phyloP scores from a whole-genome alignment of 164 flowering plant species.

The Amborella trichopoda region DNA sequence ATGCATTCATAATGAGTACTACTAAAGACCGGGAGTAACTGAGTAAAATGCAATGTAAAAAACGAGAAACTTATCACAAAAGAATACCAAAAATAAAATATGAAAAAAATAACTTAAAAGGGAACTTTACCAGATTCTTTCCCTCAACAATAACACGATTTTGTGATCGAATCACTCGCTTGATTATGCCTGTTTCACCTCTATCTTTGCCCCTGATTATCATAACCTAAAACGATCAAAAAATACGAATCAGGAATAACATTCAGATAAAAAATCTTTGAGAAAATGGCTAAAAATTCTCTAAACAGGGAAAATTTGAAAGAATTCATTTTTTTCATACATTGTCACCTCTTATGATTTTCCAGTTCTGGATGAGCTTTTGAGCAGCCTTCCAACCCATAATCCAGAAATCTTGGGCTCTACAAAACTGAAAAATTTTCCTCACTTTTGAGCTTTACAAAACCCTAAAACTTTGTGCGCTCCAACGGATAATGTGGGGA shows the following conservation, averaged over 20 bases:
- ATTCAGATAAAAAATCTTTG: not conserved
- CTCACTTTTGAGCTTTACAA: no score
- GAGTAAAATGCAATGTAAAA: no score
- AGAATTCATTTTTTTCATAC: slow-evolving; percentile 18
- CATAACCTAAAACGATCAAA: slow-evolving; percentile 47
- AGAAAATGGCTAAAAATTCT: not conserved
- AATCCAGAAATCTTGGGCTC: no score
- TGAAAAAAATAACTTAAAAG: not conserved
- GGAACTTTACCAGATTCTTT: slow-evolving; percentile 57
- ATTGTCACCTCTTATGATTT: slow-evolving; percentile 75
- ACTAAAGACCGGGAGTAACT: no score
- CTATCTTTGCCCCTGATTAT: slow-evolving; percentile 83
- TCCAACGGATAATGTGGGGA: no score
- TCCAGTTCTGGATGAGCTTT: slow-evolving; percentile 83
- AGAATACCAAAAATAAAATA: not conserved
- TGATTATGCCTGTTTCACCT: slow-evolving; percentile 72
- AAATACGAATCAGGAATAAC: not conserved
- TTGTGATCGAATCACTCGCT: slow-evolving; percentile 90
- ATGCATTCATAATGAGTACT: no score
- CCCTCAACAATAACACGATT: slow-evolving; percentile 97
- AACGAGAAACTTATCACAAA: no score
- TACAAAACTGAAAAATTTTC: no score
- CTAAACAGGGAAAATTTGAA: not conserved
- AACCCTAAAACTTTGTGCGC: no score
- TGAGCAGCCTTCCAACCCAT: slow-evolving; percentile 99